phyloP scores from a whole-genome alignment of 805 yeast genomes.

The Crinitomyces ghanaensis region DNA sequence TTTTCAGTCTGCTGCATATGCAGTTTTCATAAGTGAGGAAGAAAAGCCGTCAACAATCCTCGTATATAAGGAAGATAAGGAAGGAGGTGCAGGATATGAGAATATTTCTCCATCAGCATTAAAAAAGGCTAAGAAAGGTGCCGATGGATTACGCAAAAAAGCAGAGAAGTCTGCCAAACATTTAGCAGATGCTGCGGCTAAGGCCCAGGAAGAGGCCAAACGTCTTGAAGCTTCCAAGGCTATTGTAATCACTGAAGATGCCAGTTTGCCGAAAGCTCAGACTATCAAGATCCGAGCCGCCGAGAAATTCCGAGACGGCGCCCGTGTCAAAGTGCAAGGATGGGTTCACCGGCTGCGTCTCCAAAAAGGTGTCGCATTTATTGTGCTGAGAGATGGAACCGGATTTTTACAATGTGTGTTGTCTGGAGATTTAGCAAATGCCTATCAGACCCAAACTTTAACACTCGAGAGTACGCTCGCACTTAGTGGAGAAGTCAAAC shows the following conservation, averaged over 20 bases:
- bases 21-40: constrained; percentile 38
- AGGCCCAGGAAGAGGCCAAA: constrained; percentile 55
- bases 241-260: constrained; percentile 65
- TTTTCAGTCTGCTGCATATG: constrained; percentile 74
- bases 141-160: constrained; percentile 79
- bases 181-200: too few species aligned
- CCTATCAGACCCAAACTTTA: constrained; percentile 70
- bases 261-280: constrained; percentile 55
- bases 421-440: constrained; percentile 84
- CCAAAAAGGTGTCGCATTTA: constrained; percentile 84
- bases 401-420: constrained; percentile 84
- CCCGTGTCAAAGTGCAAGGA: constrained; percentile 72
- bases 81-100: constrained; percentile 34
- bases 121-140: constrained; percentile 94
- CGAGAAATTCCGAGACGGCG: constrained; percentile 44
- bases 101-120: constrained; percentile 84
- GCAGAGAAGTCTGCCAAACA: constrained; percentile 49
- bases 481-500: constrained; percentile 67
- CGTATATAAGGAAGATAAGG: constrained; percentile 52
- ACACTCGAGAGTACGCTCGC: constrained; percentile 81
- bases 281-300: constrained; percentile 53
- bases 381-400: constrained; percentile 91
- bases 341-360: constrained; percentile 93
- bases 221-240: constrained; percentile 69
- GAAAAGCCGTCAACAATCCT: constrained; percentile 39